Evolutionary conservation across 2,329 filamentous ascomycete genomes (phyloP), one percentile per base, ranked within the genome.

Genomic region (Neofusicoccum sp.): DNA sequence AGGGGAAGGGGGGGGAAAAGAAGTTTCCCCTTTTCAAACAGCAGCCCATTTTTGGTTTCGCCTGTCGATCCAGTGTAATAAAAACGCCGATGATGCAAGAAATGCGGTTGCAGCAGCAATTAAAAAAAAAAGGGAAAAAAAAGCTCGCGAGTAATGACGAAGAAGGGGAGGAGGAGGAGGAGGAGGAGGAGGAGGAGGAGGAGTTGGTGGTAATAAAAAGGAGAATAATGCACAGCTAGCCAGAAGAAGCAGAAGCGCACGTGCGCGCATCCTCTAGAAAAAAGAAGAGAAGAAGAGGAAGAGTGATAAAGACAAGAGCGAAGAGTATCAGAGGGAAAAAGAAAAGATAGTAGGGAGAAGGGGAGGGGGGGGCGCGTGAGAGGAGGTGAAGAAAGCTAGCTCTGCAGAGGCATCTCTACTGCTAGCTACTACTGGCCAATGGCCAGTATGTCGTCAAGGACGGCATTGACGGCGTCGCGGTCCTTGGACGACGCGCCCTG

Each of bases 401-500:
- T 12, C 7, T 28, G 12, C n/a, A 30, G 48, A 9, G 20, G 26
- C 7, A 28, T 38, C 12, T 30, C 4, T 41, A 12, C 20, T 38
- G 8, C 49, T 41, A 14, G 26, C 44, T 24, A 11, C 4, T 16
- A 62, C 26, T 59, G 45, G 26, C 60, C 60, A 6, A 33, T 44
- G 24, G 60, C 44, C 57, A 62, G 34, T 20, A 62, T 60, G 20
- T 62, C 61, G 11, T 62, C 61, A 20, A 62, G 45, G 5, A 56
- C 45, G 4, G 45, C 31, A 33, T 72, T 69, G 43, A 75, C 49
- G 6, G 63, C 65, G 14, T 69, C 66, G n/a, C 66, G 63, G 44
- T 73, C 71, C 9, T 63, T 65, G 9, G 58, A 61, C 26, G 64
- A 63, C 2, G 64, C 74, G 4, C 78, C 78, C 41, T 70, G 69